Percentiles rank a stretch among this genome's conserved stretches.
phyloP scores from a whole-genome alignment of 225 moss, liverwort and hornwort species.

The Physcomitrium patens region DNA sequence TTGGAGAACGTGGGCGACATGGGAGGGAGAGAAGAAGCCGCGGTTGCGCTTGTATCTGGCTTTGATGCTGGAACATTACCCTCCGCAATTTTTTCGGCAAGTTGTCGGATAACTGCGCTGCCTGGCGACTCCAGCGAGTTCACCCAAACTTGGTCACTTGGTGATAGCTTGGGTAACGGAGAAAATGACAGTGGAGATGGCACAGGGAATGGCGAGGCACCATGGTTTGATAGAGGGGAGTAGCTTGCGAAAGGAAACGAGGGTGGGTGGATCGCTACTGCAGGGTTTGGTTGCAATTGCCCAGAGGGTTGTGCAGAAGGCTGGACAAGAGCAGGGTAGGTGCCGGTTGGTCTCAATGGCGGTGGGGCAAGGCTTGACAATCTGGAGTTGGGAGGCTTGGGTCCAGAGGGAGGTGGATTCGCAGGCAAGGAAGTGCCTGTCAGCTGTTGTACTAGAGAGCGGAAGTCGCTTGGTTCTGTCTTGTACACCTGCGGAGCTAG shows the following conservation, averaged over 20 bases:
- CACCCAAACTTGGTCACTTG: constrained; percentile 82
- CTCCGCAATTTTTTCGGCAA: constrained; percentile 74
- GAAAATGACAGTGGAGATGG: constrained; percentile 82
- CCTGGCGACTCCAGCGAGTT: constrained; percentile 77
- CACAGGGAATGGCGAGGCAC: constrained; percentile 56
- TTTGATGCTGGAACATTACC: constrained; percentile 40
- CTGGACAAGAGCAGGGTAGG: constrained; percentile 52
- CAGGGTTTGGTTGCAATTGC: no score
- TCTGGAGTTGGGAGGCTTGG: constrained; percentile 73
- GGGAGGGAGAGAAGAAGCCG: constrained; percentile 19
- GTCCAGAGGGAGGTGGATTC: constrained; percentile 39
- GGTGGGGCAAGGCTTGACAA: constrained; percentile 88
- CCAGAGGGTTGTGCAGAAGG: constrained; percentile 23
- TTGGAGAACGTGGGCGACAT: constrained; percentile 54
- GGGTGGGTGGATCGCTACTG: no score
- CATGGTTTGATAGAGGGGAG: constrained; percentile 66
- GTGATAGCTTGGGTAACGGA: constrained; percentile 81
- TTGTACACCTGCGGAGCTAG: constrained; percentile 85
- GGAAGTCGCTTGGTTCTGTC: constrained; percentile 89
- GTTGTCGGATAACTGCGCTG: constrained; percentile 64
- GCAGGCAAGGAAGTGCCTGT: constrained; percentile 73
- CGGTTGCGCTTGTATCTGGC: constrained; percentile 14
- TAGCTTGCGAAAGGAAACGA: constrained; percentile 10
- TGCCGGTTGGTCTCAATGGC: constrained; percentile 73
- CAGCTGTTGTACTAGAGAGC: constrained; percentile 84